Base-by-base conservation (phyloP, 1,284 basidiomycete genomes). In the Papiliotrema fonsecae region DNA sequence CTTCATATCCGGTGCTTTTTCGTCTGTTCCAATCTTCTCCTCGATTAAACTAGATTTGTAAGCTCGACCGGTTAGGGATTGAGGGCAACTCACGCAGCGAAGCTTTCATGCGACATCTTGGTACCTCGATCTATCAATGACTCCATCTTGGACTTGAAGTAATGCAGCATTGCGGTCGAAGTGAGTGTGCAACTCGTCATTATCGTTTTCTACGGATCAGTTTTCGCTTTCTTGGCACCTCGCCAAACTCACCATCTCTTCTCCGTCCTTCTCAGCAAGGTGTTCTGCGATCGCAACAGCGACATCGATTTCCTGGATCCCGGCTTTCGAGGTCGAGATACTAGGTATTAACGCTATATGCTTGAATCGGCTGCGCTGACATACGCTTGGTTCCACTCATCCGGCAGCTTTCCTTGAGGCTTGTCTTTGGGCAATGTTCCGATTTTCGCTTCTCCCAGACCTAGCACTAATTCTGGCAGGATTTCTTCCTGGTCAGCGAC, bases 51-150 rank as follows among this genome's bases (percentile, higher is more conserved):
- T 61, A 31, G 31, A 31, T 32, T 19, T 18, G 31, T 36, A 37
- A 32, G 42, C 28, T 31, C 5, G 5, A 18, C 18, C 28, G 4
- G 6, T n/a, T 43, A 37, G 36, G 3, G 21, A 32, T 27, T 6
- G 27, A 44, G 18, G 13, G 3, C 16, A 3, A 36, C 60, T 54
- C 35, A 59, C 56, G 52, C 80, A 1, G 88, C 82, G 45, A 97
- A 82, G 57, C 82, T 79, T 60, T 93, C 88, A 65, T 97, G 94
- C 0, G 88, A 82, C 43, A 96, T 86, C 69, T 88, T 88, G 38
- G 87, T 84, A 65, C 91, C 90, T 55, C 85, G 84, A 74, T 98
- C 94, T 35, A 97, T 80, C 64, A 96, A 89, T 4, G 83, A 82
- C 70, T 92, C 88, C 64, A 97, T 81, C 73, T 89, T 94, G 35